Percentiles rank a stretch among this genome's conserved stretches.
Conservation (phyloP, 2,329 filamentous ascomycete genomes). For the Penicillium nordicum region DNA sequence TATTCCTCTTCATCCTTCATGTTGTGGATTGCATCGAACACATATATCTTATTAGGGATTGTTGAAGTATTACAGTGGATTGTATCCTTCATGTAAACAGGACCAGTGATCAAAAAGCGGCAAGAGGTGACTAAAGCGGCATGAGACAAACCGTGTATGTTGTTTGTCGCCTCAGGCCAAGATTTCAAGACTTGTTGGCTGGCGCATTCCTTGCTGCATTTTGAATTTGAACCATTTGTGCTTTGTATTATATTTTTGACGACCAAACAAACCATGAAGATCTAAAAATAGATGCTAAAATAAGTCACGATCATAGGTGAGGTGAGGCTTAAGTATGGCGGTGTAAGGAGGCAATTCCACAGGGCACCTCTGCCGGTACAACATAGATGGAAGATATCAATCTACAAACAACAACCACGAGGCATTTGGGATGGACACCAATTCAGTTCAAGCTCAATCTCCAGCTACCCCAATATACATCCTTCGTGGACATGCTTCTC, state of each 20-base stretch:
- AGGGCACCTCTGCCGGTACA: background rate
- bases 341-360: conserved; percentile 8
- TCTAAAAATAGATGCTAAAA: background rate
- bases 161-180: background rate
- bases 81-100: no score
- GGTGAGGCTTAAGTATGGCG: conserved; percentile 5
- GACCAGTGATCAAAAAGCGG: no score
- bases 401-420: background rate
- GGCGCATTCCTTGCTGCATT: background rate
- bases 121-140: no score
- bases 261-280: background rate
- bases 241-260: background rate
- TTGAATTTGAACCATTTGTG: background rate
- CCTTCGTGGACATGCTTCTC: conserved; percentile 77
- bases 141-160: background rate
- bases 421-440: conserved; percentile 6
- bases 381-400: background rate
- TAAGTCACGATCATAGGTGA: background rate
- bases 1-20: no score
- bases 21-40: no score
- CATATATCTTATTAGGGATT: no score
- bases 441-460: conserved; percentile 26
- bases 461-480: conserved; percentile 64
- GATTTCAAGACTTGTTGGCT: background rate
- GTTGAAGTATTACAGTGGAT: no score